These are phyloP conservation scores for Penicillium brasilianum DNA, from an alignment of 2,329 filamentous ascomycete species.

Conservation along the genomic window DNA sequence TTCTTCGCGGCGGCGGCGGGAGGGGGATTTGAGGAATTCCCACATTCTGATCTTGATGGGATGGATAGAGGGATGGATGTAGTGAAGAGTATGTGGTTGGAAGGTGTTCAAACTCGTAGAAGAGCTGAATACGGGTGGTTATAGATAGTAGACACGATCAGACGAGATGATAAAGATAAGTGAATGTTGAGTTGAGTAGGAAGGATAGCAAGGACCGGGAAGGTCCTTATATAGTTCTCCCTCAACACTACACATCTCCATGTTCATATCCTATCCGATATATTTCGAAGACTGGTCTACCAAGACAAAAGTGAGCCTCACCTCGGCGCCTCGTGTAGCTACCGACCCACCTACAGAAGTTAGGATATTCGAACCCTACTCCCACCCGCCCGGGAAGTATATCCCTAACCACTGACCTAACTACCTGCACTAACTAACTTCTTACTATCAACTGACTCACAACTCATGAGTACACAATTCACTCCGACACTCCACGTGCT, in stretches of 20 bases:
- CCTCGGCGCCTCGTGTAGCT: not conserved
- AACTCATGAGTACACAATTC: not conserved
- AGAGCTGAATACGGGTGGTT: not conserved
- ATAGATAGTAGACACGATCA: not conserved
- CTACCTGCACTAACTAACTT: not conserved
- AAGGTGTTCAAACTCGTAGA: not conserved
- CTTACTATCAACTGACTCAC: not conserved
- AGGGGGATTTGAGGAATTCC: conserved; percentile 2
- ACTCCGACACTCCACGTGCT: not conserved
- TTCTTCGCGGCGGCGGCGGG: not conserved
- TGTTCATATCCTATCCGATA: not conserved
- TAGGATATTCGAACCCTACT: not conserved
- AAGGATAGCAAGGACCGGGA: not conserved
- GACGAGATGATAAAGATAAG: no score
- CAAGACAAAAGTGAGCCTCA: conserved; percentile 1
- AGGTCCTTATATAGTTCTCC: not conserved
- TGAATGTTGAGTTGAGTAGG: not conserved
- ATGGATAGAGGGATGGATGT: not conserved
- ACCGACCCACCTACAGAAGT: not conserved
- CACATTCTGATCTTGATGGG: not conserved
- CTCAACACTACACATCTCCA: not conserved
- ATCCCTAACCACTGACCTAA: not conserved
- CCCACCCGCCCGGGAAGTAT: no score
- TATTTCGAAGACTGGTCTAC: not conserved
- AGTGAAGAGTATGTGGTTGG: not conserved